Evolutionary conservation across 2,329 filamentous ascomycete species (phyloP).

Genomic region (Rugonectria rugulosa): DNA sequence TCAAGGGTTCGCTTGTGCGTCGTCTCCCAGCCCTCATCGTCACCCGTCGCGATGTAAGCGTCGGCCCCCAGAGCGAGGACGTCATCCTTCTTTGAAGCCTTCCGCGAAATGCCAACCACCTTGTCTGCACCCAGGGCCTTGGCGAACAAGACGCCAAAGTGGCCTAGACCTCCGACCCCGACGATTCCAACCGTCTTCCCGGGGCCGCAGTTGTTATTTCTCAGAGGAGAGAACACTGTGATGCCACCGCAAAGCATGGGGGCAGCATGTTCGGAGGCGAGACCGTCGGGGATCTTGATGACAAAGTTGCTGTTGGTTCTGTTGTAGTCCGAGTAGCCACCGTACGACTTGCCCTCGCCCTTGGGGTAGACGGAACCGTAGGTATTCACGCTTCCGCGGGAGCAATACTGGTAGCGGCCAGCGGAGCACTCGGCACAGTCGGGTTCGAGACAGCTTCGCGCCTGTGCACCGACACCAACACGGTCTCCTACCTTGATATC

Average conservation of each 20-base stretch:
- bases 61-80: slow-evolving; percentile 62
- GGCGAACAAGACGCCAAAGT: slow-evolving; percentile 72
- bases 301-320: slow-evolving; percentile 43
- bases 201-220: slow-evolving; percentile 74
- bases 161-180: slow-evolving; percentile 74
- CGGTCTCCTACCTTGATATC: slow-evolving; percentile 67
- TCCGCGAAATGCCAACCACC: slow-evolving; percentile 64
- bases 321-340: slow-evolving; percentile 59
- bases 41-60: slow-evolving; percentile 63
- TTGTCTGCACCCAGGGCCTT: slow-evolving; percentile 66
- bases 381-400: slow-evolving; percentile 62
- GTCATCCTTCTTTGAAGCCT: slow-evolving; percentile 63
- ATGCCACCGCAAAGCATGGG: slow-evolving; percentile 86
- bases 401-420: slow-evolving; percentile 66
- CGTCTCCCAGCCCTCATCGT: slow-evolving; percentile 59
- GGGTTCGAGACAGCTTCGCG: slow-evolving; percentile 58
- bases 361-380: slow-evolving; percentile 64
- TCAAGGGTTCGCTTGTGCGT: slow-evolving; percentile 68
- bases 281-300: slow-evolving; percentile 75
- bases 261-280: slow-evolving; percentile 68
- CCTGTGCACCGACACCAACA: slow-evolving; percentile 69
- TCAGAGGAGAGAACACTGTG: slow-evolving; percentile 78
- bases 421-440: slow-evolving; percentile 51
- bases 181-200: slow-evolving; percentile 79
- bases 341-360: slow-evolving; percentile 67